These are phyloP conservation scores for Endocarpon pusillum DNA, from an alignment of 495 filamentous ascomycete genomes.

Conservation along the genomic window DNA sequence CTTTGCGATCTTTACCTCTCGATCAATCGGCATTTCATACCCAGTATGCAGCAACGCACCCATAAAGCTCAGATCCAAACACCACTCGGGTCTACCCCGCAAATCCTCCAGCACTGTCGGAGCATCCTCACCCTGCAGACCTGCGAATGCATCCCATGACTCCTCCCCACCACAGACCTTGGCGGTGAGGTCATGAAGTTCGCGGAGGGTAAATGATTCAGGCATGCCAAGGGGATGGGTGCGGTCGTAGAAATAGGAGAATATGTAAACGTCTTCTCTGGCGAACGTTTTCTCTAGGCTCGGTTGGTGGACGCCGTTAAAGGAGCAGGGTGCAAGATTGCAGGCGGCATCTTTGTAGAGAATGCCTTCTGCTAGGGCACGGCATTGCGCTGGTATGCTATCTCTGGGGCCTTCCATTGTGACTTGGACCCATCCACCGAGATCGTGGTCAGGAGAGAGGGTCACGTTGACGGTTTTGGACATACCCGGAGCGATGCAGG, in stretches of 20 bases:
- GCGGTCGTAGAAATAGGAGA: conserved; percentile 96
- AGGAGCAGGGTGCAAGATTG: conserved; percentile 77
- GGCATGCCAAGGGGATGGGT: conserved; percentile 87
- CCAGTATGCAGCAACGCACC: conserved; percentile 79
- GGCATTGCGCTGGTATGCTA: conserved; percentile 69
- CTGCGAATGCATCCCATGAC: conserved; percentile 61
- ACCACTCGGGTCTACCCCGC: conserved; percentile 65
- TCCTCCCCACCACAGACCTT: conserved; percentile 69
- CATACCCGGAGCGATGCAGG: conserved; percentile 77
- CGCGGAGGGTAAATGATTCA: conserved; percentile 74
- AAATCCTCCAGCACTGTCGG: conserved; percentile 59
- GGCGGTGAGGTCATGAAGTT: conserved; percentile 66
- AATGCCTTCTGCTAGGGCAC: conserved; percentile 73
- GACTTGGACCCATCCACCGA: conserved; percentile 44
- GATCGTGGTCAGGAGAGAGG: conserved; percentile 40
- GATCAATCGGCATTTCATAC: conserved; percentile 92
- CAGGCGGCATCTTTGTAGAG: conserved; percentile 76
- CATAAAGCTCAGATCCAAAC: conserved; percentile 93
- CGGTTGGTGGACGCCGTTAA: conserved; percentile 92
- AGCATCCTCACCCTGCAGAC: conserved; percentile 46
- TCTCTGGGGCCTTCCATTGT: conserved; percentile 74
- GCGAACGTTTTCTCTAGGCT: conserved; percentile 84
- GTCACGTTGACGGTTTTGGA: conserved; percentile 47
- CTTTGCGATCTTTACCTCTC: conserved; percentile 95
- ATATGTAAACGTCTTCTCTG: conserved; percentile 82